A percentile compares a stretch with the other conserved stretches of the same genome.
Conservation (phyloP, 768 basidiomycete species). For the Termitomyces sp. region DNA sequence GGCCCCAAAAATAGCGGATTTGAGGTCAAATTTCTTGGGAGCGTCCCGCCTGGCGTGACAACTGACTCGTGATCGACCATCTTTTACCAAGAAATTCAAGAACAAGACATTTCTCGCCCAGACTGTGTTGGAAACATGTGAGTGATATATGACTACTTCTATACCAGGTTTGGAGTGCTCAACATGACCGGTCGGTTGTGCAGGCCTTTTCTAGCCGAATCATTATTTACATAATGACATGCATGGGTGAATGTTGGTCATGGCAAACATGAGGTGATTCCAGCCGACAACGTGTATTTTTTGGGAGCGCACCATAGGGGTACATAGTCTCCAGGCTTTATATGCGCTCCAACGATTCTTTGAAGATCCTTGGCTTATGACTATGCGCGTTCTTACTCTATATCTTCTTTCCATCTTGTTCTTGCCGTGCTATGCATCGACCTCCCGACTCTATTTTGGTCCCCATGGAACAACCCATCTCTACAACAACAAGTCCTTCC, state of each 20-base stretch:
- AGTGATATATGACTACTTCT: no score
- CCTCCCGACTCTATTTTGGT: conserved; percentile 11
- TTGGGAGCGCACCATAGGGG: neutral
- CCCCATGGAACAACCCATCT: neutral
- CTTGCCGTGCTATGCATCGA: neutral
- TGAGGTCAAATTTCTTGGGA: no score
- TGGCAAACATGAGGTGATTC: conserved; percentile 11
- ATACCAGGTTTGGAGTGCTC: no score
- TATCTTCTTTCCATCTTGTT: conserved; percentile 2
- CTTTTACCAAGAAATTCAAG: no score
- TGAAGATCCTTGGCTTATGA: neutral
- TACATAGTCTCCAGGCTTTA: neutral
- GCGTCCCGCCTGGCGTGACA: no score
- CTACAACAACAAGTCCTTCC: neutral
- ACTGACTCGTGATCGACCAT: no score
- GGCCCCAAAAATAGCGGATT: no score
- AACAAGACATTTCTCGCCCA: no score
- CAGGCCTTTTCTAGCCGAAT: no score
- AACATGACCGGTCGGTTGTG: no score
- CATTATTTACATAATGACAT: neutral
- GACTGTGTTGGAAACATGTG: no score
- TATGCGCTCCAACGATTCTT: conserved; percentile 3
- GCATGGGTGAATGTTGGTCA: neutral
- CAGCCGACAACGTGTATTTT: conserved; percentile 6
- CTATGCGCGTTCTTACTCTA: conserved; percentile 6